Evolutionary conservation across 768 basidiomycete genomes (phyloP).

Genomic region (Rhizopogon vulgaris): DNA sequence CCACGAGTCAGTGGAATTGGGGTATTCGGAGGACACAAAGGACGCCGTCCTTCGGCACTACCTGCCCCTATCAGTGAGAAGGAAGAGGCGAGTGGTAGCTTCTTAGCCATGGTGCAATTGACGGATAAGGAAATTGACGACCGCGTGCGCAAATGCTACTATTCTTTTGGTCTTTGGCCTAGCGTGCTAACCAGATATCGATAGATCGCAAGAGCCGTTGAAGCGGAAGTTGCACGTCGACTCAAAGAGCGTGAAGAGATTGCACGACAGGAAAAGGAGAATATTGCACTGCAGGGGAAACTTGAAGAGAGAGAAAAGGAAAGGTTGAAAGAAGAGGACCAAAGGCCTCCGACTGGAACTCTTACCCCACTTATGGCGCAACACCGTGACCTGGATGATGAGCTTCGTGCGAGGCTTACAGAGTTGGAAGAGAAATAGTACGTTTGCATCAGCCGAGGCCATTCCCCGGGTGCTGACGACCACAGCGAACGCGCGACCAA

Average conservation of each 20-base stretch:
- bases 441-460: slow-evolving; percentile 22
- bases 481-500: slow-evolving; percentile 55
- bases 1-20: slow-evolving; percentile 27
- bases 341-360: slow-evolving; percentile 30
- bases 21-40: slow-evolving; percentile 5
- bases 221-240: slow-evolving; percentile 65
- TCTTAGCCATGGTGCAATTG: slow-evolving; percentile 20
- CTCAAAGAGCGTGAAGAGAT: slow-evolving; percentile 40
- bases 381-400: slow-evolving; percentile 64
- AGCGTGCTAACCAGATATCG: background rate
- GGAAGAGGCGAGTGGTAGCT: slow-evolving; percentile 8
- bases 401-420: slow-evolving; percentile 54
- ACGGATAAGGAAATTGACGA: slow-evolving; percentile 73
- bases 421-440: slow-evolving; percentile 74
- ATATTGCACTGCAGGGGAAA: slow-evolving; percentile 12
- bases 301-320: slow-evolving; percentile 8
- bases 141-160: slow-evolving; percentile 37
- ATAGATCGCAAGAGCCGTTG: slow-evolving; percentile 70
- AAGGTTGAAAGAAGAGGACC: slow-evolving; percentile 5
- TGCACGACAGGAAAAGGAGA: slow-evolving; percentile 24
- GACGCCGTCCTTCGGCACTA: slow-evolving; percentile 13
- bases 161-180: background rate
- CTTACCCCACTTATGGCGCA: slow-evolving; percentile 58
- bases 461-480: slow-evolving; percentile 10
- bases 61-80: slow-evolving; percentile 10